A percentile compares a stretch with the other conserved stretches of the same genome.
Evolutionary conservation across 225 moss, liverwort and hornwort genomes (phyloP).

Genomic region (Neckera pumila): DNA sequence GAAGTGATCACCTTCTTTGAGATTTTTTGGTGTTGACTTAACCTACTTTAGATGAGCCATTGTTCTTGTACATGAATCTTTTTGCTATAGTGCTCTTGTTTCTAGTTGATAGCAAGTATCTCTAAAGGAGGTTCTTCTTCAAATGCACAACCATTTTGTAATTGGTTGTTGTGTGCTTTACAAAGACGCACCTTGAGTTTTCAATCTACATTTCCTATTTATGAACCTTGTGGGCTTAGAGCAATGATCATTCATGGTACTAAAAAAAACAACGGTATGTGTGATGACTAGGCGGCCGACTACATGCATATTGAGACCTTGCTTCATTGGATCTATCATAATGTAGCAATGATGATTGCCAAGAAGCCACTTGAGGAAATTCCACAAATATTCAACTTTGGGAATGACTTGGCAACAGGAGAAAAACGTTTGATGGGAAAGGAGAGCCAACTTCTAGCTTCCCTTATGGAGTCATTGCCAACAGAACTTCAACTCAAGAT

Average conservation of each 20-base stretch:
- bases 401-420: not conserved
- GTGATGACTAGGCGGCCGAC: not conserved
- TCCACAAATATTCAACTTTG: not conserved
- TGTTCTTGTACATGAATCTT: not conserved
- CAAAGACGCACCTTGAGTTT: not conserved
- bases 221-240: too few species aligned
- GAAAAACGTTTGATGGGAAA: not conserved
- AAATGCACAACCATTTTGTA: not conserved
- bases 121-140: not conserved
- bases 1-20: too few species aligned
- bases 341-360: not conserved
- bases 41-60: too few species aligned
- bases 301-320: constrained; percentile 7
- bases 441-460: not conserved
- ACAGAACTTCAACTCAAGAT: not conserved
- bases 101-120: not conserved
- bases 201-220: not conserved
- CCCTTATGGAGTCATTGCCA: not conserved
- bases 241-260: not conserved
- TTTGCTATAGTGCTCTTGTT: not conserved
- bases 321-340: not conserved
- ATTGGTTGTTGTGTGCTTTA: not conserved
- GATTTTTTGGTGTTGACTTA: too few species aligned
- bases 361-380: not conserved
- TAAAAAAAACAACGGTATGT: not conserved